Percentiles rank a stretch among this genome's conserved stretches.
These are phyloP conservation scores for Coprinellus micaceus DNA, from an alignment of 768 basidiomycete genomes.

Conservation along the genomic window DNA sequence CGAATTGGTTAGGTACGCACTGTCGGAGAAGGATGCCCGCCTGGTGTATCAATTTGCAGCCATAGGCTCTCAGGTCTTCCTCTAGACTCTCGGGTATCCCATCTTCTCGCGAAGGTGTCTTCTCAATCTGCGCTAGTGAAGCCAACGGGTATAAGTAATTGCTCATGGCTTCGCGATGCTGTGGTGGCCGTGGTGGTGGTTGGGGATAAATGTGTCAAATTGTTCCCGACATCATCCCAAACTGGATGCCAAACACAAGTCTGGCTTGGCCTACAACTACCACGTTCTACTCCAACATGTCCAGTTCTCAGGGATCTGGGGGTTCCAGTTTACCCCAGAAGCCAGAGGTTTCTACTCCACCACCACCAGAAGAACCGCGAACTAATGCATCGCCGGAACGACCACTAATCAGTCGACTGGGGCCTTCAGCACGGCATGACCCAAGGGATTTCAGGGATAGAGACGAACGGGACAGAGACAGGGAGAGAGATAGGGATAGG, in stretches of 20 bases:
- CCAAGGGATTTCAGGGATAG: not conserved
- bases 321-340: constrained; percentile 31
- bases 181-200: not conserved
- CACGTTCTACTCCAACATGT: not conserved
- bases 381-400: not conserved
- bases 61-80: constrained; percentile 83
- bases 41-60: constrained; percentile 93
- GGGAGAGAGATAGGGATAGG: too few relatives aligned
- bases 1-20: constrained; percentile 43
- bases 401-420: not conserved
- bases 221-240: not conserved
- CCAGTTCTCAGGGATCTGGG: constrained; percentile 11
- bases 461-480: too few relatives aligned
- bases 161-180: constrained; percentile 29
- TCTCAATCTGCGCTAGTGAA: constrained; percentile 70
- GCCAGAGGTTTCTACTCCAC: constrained; percentile 20
- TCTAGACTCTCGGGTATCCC: constrained; percentile 80
- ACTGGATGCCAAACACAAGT: not conserved
- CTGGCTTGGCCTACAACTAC: constrained; percentile 3
- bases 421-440: not conserved
- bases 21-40: constrained; percentile 88
- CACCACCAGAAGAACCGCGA: not conserved
- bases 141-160: constrained; percentile 76
- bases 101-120: constrained; percentile 78
- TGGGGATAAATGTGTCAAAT: not conserved